Evolutionary conservation across 106 monocot species (phyloP), one percentile per base, ranked within the genome.

Genomic region (Hemerocallis citrina): DNA sequence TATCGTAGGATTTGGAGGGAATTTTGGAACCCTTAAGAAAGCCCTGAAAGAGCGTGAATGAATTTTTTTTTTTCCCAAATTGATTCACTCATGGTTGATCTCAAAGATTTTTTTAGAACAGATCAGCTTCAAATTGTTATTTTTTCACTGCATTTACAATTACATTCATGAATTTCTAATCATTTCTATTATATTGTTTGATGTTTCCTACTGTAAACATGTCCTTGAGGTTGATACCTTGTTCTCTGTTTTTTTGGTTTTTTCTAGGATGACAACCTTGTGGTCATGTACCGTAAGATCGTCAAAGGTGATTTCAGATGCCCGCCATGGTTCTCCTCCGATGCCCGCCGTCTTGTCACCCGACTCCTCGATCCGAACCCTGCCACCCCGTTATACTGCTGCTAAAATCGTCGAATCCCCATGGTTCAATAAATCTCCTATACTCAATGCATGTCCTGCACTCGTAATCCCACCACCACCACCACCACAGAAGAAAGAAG

Each of bases 261-360:
- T 45, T 50, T 34, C 2, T 69, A 66, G 42, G 83, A 74, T 31
- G 74, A 72, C 34, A 83, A 89, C 52, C 17, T 84, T 38, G 24
- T 84, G 17, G 57, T 64, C 21, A 89, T 89, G 83, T 84, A 89
- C 60, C 77, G 65, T 52, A 89, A 89, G 72, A 84, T 89, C 39
- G 63, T 66, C 40, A 70, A 80, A 15, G 81, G 84, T 14, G 84
- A 84, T 28, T 89, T 84, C 78, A 44, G 55, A 39, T 89, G 77
- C 66, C 89, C 89, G 10, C 72, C 75, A 11, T 89, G 89, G 89
- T 73, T 89, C 69, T 89, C 89, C 3, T 44, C 77, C 7, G 84
- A 84, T 35, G 84, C 84, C 1, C 80, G 89, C 23, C 65, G 84
- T 15, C 56, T 89, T 39, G 37, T 84, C 58, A 59, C 72, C 14